Evolutionary conservation across 73 alveolate species (phyloP).

Genomic region (Effrenium voratum): DNA sequence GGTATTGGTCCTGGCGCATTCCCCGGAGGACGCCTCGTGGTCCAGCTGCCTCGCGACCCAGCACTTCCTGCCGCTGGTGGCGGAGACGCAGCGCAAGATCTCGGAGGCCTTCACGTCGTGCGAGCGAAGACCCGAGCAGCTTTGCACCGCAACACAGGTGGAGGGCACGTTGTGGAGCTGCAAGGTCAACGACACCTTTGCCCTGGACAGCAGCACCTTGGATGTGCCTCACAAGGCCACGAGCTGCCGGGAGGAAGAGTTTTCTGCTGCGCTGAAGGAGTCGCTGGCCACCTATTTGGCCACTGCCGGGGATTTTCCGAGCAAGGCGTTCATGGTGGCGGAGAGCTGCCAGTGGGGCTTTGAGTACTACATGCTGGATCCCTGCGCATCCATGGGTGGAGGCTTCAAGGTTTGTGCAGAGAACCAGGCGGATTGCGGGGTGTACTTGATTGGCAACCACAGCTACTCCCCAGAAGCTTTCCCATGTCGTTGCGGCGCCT

Average conservation of each 20-base stretch:
- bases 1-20: neutral
- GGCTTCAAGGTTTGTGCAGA: constrained; percentile 48
- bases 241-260: neutral
- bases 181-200: neutral
- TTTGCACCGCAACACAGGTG: constrained; percentile 24
- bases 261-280: neutral
- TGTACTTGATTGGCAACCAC: constrained; percentile 22
- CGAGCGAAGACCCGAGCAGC: neutral
- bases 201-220: constrained; percentile 1
- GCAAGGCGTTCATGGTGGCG: constrained; percentile 41
- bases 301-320: constrained; percentile 4
- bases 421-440: constrained; percentile 12
- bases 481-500: constrained; percentile 57
- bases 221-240: constrained; percentile 29
- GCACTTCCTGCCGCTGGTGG: neutral
- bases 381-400: constrained; percentile 23
- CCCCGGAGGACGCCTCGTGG: constrained; percentile 27
- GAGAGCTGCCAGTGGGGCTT: constrained; percentile 46
- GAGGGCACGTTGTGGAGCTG: neutral
- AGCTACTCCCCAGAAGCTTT: neutral
- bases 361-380: constrained; percentile 25
- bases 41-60: neutral
- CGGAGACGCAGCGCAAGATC: neutral
- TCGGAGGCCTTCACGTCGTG: neutral
- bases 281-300: neutral